A percentile compares a stretch with the other conserved stretches of the same genome.
Evolutionary conservation across 257 asterid genomes (phyloP).

Genomic region (Anisodus acutangulus): DNA sequence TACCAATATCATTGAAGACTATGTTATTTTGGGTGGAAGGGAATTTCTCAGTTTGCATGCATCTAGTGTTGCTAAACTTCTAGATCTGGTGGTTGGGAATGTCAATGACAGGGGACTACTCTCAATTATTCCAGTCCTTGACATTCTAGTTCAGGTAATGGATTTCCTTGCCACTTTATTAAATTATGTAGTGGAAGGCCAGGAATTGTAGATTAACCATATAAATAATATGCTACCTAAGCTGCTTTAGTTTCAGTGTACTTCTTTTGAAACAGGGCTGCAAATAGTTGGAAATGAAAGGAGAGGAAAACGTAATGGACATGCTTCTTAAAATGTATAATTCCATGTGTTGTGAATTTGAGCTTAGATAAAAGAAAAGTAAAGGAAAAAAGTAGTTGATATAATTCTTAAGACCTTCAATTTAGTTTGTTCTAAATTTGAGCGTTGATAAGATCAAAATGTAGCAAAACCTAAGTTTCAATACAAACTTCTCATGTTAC

Average conservation of each 20-base stretch:
- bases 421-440: background rate
- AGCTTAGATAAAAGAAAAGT: conserved; percentile 5
- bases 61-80: conserved; percentile 71
- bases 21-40: conserved; percentile 80
- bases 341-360: conserved; percentile 19
- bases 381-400: conserved; percentile 18
- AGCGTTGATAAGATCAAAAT: conserved; percentile 9
- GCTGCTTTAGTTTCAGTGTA: conserved; percentile 17
- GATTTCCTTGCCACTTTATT: conserved; percentile 23
- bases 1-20: conserved; percentile 83
- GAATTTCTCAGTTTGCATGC: conserved; percentile 85
- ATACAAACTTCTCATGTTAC: conserved; percentile 25
- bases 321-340: conserved; percentile 6
- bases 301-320: conserved; percentile 17
- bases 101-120: conserved; percentile 88
- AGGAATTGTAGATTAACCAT: background rate
- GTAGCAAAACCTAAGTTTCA: conserved; percentile 10
- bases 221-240: conserved; percentile 8
- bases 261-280: background rate
- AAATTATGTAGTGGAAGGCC: conserved; percentile 20
- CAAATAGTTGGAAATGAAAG: background rate
- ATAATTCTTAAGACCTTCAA: conserved; percentile 8
- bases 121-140: conserved; percentile 85
- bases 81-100: conserved; percentile 84
- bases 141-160: conserved; percentile 88